These are phyloP conservation scores for Rubia balearica DNA, from an alignment of 305 asterid species.

Conservation along the genomic window DNA sequence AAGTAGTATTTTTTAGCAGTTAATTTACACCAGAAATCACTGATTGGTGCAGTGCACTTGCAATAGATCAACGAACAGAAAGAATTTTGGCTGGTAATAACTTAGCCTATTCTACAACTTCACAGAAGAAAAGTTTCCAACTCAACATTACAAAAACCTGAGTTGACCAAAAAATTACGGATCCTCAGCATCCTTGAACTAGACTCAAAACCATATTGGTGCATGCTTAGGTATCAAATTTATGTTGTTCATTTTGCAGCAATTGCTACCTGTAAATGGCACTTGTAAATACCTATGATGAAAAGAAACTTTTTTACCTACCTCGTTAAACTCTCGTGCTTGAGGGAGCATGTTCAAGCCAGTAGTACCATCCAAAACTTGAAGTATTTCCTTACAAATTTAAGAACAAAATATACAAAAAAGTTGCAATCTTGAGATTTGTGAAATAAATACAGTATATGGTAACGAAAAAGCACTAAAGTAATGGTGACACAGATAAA, in stretches of 20 bases:
- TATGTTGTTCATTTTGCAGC: background rate
- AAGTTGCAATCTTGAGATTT: background rate
- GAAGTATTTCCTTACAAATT: constrained; percentile 71
- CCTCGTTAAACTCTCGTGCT: constrained; percentile 96
- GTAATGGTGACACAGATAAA: background rate
- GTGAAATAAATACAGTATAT: background rate
- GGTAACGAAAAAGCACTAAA: background rate
- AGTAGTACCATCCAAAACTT: constrained; percentile 89
- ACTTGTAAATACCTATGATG: background rate
- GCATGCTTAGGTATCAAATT: background rate
- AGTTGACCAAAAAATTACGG: background rate
- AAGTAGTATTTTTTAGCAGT: background rate
- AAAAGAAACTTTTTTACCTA: constrained; percentile 37
- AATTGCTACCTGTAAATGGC: background rate
- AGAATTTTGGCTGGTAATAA: background rate
- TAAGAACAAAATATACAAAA: background rate
- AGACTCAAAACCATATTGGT: background rate
- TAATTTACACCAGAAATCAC: background rate
- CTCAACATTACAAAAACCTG: background rate
- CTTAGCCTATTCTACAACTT: background rate
- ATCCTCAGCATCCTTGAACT: background rate
- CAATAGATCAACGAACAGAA: background rate
- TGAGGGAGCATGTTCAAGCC: constrained; percentile 98
- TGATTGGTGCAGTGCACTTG: background rate
- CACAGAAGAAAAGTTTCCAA: background rate